These are phyloP conservation scores for Suhomyces tanzawaensis DNA, from an alignment of 805 yeast species.

Conservation along the genomic window DNA sequence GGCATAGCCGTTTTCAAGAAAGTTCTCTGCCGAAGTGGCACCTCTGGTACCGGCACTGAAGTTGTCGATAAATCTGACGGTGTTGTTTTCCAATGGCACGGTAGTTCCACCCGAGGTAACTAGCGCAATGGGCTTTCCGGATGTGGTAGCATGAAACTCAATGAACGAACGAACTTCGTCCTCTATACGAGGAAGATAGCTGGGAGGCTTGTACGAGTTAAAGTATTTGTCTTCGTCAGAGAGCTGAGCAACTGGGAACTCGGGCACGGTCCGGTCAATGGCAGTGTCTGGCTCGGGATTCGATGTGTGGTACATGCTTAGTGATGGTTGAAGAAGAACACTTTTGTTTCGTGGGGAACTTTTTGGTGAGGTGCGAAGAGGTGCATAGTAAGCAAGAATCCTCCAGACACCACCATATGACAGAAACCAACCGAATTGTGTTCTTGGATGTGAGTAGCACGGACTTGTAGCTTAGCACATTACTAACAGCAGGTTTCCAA, in stretches of 20 bases:
- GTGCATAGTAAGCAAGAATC: neutral
- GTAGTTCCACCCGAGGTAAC: conserved; percentile 98
- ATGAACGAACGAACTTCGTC: conserved; percentile 61
- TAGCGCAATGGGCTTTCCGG: conserved; percentile 59
- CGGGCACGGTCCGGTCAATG: conserved; percentile 73
- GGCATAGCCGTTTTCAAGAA: conserved; percentile 81
- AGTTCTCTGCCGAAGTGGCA: conserved; percentile 91
- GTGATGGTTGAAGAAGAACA: neutral
- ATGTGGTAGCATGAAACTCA: conserved; percentile 42
- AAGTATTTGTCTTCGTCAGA: conserved; percentile 78
- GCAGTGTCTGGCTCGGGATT: conserved; percentile 70
- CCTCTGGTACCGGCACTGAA: conserved; percentile 98
- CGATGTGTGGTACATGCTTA: conserved; percentile 50
- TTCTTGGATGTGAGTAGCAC: conserved; percentile 39
- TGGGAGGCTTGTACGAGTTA: conserved; percentile 67
- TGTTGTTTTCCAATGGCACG: conserved; percentile 94
- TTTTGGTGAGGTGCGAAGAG: neutral
- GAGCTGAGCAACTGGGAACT: conserved; percentile 71
- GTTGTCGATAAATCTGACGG: conserved; percentile 94
- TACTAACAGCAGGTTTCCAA: conserved; percentile 20
- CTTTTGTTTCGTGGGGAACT: too few species aligned
- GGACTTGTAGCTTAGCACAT: neutral
- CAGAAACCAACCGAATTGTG: conserved; percentile 20
- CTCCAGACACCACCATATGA: neutral
- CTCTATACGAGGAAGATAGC: conserved; percentile 63